Percentiles rank a stretch among this genome's conserved stretches.
These are phyloP conservation scores for Microbotryum scabiosae DNA, from an alignment of 1,284 basidiomycete genomes.

Conservation along the genomic window DNA sequence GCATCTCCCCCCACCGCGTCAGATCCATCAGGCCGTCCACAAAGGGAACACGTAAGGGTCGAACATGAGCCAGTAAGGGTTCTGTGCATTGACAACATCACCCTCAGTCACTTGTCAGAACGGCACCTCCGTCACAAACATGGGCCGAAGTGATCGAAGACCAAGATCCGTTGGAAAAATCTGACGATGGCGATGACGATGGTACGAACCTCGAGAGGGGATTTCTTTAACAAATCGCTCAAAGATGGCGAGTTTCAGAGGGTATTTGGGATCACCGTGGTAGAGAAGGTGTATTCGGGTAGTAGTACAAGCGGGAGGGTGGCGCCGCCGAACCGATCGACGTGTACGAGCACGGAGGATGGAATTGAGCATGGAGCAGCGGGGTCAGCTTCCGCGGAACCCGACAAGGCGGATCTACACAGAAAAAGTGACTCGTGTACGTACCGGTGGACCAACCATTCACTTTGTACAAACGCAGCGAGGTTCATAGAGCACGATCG, in stretches of 20 bases:
- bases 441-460: background rate
- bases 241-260: constrained; percentile 42
- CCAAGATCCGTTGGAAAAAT: too few relatives aligned
- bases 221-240: constrained; percentile 42
- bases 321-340: too few relatives aligned
- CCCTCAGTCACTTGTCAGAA: too few relatives aligned
- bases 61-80: constrained; percentile 41
- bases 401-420: too few relatives aligned
- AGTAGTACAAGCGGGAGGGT: background rate
- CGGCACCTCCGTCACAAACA: too few relatives aligned
- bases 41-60: constrained; percentile 41
- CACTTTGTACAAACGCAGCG: background rate
- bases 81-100: background rate
- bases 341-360: too few relatives aligned
- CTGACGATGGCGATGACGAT: too few relatives aligned
- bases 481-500: constrained; percentile 5
- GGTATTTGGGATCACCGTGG: constrained; percentile 27
- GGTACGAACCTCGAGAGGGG: constrained; percentile 35
- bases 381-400: too few relatives aligned
- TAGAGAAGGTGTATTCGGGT: background rate
- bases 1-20: constrained; percentile 42
- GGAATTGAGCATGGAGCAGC: too few relatives aligned
- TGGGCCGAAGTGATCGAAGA: too few relatives aligned
- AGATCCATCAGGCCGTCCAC: constrained; percentile 40
- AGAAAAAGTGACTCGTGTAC: too few relatives aligned